Conservation (phyloP, 345 rosid species). For the Moricandia arvensis region DNA sequence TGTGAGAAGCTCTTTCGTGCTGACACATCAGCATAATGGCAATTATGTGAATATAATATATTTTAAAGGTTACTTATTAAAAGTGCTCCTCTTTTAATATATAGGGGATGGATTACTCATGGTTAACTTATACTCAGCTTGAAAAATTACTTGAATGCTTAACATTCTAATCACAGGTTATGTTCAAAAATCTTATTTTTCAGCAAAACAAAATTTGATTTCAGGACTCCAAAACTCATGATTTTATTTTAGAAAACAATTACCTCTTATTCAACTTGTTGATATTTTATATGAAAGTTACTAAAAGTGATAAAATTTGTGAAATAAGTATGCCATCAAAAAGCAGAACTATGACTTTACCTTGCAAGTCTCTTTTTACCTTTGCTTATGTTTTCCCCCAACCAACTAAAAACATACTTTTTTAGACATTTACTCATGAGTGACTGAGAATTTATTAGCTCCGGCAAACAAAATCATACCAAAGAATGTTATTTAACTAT, state of each 20-base stretch:
- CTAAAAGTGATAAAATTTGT: constrained; percentile 12
- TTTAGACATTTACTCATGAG: constrained; percentile 7
- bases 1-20: too few species aligned
- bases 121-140: too few species aligned
- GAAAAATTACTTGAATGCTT: too few species aligned
- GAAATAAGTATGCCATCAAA: constrained; percentile 18
- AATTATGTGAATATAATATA: too few species aligned
- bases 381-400: constrained; percentile 19
- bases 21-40: too few species aligned
- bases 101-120: too few species aligned
- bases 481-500: constrained; percentile 4
- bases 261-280: background rate
- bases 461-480: constrained; percentile 29
- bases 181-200: background rate
- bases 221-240: background rate
- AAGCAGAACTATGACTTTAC: constrained; percentile 9
- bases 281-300: background rate
- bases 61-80: too few species aligned
- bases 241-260: background rate
- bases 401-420: constrained; percentile 9
- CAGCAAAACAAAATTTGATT: background rate
- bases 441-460: background rate
- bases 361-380: constrained; percentile 11
- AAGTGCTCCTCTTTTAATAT: too few species aligned
- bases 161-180: background rate